These are phyloP conservation scores for Saccharomycopsis lassenensis DNA, from an alignment of 805 yeast species.

Conservation along the genomic window DNA sequence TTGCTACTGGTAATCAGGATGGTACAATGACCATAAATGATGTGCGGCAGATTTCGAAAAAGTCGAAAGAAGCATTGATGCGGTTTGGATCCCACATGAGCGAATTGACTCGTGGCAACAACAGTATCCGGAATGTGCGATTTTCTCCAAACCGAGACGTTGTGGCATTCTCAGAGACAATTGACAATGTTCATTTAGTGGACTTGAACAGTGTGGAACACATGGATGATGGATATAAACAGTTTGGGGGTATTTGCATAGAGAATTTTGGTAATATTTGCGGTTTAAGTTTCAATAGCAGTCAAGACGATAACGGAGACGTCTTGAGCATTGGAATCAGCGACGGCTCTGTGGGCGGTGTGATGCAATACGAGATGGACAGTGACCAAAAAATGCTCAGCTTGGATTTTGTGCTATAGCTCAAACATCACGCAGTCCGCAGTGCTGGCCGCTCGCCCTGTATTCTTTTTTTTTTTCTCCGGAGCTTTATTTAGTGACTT, in stretches of 20 bases:
- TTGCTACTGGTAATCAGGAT: constrained; percentile 54
- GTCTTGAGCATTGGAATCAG: constrained; percentile 41
- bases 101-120: constrained; percentile 2
- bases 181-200: constrained; percentile 45
- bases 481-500: no score
- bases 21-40: constrained; percentile 46
- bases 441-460: no score
- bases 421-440: no score
- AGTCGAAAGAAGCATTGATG: constrained; percentile 21
- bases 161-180: constrained; percentile 46
- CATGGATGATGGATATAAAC: constrained; percentile 3
- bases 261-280: constrained; percentile 48
- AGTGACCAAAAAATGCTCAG: constrained; percentile 29
- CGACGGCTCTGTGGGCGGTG: constrained; percentile 48
- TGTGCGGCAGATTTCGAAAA: constrained; percentile 24
- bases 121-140: constrained; percentile 35
- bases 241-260: constrained; percentile 32
- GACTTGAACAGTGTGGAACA: constrained; percentile 25
- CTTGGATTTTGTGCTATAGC: no score
- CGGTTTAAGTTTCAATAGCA: constrained; percentile 39
- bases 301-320: constrained; percentile 35
- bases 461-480: no score
- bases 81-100: constrained; percentile 25
- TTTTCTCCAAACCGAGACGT: constrained; percentile 36
- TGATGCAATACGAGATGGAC: constrained; percentile 35